Percentiles rank a stretch among this genome's conserved stretches.
These are phyloP conservation scores for Apiospora hydei DNA, from an alignment of 2,329 filamentous ascomycete species.

Conservation along the genomic window DNA sequence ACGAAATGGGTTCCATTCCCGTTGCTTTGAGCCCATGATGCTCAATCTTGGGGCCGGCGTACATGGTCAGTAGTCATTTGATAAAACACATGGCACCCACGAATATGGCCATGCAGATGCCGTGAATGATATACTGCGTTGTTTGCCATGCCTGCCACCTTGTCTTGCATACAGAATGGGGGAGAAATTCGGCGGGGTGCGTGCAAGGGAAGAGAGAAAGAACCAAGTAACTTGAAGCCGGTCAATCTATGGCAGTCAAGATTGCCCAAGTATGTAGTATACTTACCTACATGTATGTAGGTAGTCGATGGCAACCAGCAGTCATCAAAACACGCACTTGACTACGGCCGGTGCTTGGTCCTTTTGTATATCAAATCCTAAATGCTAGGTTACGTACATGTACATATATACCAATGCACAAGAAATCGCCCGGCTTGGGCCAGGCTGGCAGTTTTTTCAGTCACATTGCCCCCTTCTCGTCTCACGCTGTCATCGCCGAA, in stretches of 20 bases:
- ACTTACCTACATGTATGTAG: no score
- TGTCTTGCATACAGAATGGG: constrained; percentile 2
- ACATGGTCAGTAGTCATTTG: not conserved
- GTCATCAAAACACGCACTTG: not conserved
- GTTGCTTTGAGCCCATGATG: constrained; percentile 1
- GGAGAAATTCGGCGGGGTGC: not conserved
- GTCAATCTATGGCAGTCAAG: not conserved
- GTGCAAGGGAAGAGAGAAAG: not conserved
- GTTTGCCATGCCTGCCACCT: not conserved
- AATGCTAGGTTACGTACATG: not conserved
- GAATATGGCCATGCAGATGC: constrained; percentile 7
- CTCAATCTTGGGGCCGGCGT: not conserved
- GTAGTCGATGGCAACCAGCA: not conserved
- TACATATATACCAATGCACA: not conserved
- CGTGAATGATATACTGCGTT: not conserved
- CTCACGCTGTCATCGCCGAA: constrained; percentile 2
- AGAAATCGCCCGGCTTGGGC: constrained; percentile 10
- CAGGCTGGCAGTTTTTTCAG: not conserved
- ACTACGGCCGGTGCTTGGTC: not conserved
- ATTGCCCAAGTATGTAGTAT: not conserved
- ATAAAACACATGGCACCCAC: constrained; percentile 6
- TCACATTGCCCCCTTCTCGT: not conserved
- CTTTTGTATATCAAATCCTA: not conserved
- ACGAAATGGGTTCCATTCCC: not conserved
- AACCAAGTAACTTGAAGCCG: not conserved